Evolutionary conservation across 148 eudicot genomes (phyloP), one percentile per base, ranked within the genome.

Genomic region (Cornus florida): DNA sequence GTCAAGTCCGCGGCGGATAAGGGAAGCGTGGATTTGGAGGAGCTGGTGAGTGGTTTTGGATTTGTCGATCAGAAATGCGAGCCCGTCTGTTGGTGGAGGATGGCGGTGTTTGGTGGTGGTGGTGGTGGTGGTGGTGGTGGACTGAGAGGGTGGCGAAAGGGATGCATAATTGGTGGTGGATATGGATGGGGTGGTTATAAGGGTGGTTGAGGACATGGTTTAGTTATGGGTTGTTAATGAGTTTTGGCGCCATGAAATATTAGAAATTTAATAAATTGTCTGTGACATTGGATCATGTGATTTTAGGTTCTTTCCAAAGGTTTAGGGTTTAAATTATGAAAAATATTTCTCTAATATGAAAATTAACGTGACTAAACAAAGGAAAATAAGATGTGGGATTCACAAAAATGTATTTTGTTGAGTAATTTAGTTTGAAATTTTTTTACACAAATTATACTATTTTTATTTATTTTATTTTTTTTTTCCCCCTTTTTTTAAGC

Each of bases 11-110:
- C 82, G 92, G 33, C 97, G 91, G 79, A 93, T 73, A 24, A 93
- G 74, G 31, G 82, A 88, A n/a, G 91, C 91, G 70, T 93, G 97
- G 81, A 93, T 83, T 89, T 91, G 95, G 77, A 67, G 89, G 28
- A 90, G 77, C 6, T 89, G 87, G 35, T 68, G 20, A 72, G 77
- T 74, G 39, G 80, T 70, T 78, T 83, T 90, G 82, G 83, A 85
- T 41, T 84, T 81, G 80, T 88, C 88, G 19, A 93, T 83, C 23
- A 91, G 82, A 3, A 71, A 78, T 5, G 87, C 88, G 43, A 94
- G 91, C 33, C 72, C 82, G 39, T 91, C 92, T 2, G 92, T 90
- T 24, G 85, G 78, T 32, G 77, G 85, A 43, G 74, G 84, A 71
- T 70, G 77, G 76, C 3, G 46, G 20, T 35, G 83, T 39, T 65